Evolutionary conservation across 202 grass and related monocot genomes (phyloP).

Genomic region (Zizania palustris): DNA sequence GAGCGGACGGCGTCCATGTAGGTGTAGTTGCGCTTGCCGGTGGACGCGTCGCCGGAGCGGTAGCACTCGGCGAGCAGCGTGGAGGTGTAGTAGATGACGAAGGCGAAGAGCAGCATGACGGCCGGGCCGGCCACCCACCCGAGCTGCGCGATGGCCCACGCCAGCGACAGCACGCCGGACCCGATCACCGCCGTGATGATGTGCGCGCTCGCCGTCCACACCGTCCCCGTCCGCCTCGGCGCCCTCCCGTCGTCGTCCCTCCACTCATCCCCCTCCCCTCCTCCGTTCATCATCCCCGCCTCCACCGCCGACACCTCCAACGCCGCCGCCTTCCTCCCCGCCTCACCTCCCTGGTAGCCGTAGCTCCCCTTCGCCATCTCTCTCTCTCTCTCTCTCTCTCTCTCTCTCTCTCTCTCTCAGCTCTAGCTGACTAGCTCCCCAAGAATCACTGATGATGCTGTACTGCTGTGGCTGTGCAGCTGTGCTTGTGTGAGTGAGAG

Average conservation of each 20-base stretch:
- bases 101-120: conserved; percentile 82
- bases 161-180: conserved; percentile 79
- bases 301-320: conserved; percentile 34
- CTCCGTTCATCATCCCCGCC: conserved; percentile 20
- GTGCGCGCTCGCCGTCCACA: conserved; percentile 87
- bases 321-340: background rate
- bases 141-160: conserved; percentile 90
- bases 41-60: conserved; percentile 57
- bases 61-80: conserved; percentile 84
- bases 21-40: conserved; percentile 86
- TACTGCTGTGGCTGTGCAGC: too few relatives aligned
- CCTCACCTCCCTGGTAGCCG: background rate
- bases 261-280: background rate
- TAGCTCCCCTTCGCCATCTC: conserved; percentile 22
- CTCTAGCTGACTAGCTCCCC: background rate
- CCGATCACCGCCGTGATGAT: conserved; percentile 94
- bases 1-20: conserved; percentile 89
- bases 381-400: background rate
- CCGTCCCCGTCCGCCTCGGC: conserved; percentile 53
- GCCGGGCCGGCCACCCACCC: conserved; percentile 74
- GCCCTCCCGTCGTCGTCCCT: conserved; percentile 48
- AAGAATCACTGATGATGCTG: background rate
- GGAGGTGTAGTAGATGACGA: conserved; percentile 88
- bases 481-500: background rate
- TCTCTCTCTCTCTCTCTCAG: background rate